A percentile compares a stretch with the other conserved stretches of the same genome.
phyloP scores from a whole-genome alignment of 1,284 basidiomycete species.

The Malassezia sp. region DNA sequence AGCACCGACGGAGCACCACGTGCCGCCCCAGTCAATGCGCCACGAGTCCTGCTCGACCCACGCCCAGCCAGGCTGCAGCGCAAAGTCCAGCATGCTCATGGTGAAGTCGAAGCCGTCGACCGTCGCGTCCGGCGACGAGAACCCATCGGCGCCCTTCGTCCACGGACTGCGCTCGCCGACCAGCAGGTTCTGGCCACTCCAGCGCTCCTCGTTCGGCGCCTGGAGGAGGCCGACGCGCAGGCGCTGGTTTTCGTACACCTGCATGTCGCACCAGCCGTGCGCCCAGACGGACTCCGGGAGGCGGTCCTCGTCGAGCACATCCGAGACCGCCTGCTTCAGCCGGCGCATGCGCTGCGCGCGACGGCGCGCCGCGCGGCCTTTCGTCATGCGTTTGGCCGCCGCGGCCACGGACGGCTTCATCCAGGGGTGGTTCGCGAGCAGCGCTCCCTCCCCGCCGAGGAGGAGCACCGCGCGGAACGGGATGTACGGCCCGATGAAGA shows the following conservation, averaged over 20 bases:
- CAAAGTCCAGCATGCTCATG: constrained; percentile 35
- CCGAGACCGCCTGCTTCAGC: constrained; percentile 9
- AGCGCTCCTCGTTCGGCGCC: constrained; percentile 20
- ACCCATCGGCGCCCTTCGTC: constrained; percentile 40
- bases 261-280: constrained; percentile 38
- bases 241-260: constrained; percentile 41
- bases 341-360: constrained; percentile 27
- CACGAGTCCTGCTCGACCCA: constrained; percentile 43
- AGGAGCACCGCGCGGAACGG: constrained; percentile 36
- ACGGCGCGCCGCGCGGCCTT: constrained; percentile 19
- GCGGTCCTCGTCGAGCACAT: constrained; percentile 33
- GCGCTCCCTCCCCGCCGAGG: constrained; percentile 37
- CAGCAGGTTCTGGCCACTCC: constrained; percentile 25
- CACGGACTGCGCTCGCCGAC: constrained; percentile 32
- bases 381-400: constrained; percentile 20
- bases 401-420: constrained; percentile 35
- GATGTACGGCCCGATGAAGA: constrained; percentile 35
- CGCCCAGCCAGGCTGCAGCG: constrained; percentile 35
- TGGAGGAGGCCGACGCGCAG: constrained; percentile 14
- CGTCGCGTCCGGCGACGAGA: constrained; percentile 14
- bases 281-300: constrained; percentile 40
- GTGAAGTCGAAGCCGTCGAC: neutral
- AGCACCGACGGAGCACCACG: constrained; percentile 39
- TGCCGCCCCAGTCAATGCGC: constrained; percentile 45
- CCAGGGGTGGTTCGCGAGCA: constrained; percentile 42